These are phyloP conservation scores for Pythium angustatum DNA, from an alignment of 352 stramenopile species.

Conservation along the genomic window DNA sequence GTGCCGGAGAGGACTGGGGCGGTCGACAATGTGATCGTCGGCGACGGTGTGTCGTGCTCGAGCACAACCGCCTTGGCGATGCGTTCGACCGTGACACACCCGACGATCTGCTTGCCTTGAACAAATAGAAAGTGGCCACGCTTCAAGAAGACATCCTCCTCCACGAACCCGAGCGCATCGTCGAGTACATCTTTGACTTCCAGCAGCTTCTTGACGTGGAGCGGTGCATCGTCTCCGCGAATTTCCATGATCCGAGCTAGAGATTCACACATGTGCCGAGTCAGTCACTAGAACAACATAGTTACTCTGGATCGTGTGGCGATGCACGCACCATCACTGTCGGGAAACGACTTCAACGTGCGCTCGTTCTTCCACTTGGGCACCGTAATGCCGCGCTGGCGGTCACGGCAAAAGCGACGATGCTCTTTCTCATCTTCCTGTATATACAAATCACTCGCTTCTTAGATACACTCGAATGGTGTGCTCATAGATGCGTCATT, in stretches of 20 bases:
- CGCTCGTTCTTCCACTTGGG: slow-evolving; percentile 72
- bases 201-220: slow-evolving; percentile 71
- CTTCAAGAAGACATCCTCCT: slow-evolving; percentile 50
- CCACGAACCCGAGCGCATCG: slow-evolving; percentile 66
- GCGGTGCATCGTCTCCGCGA: slow-evolving; percentile 43
- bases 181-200: slow-evolving; percentile 74
- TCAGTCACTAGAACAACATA: no score
- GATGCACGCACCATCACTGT: slow-evolving; percentile 36
- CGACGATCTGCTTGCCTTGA: slow-evolving; percentile 55
- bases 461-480: no score
- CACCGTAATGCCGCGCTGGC: slow-evolving; percentile 48
- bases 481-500: no score
- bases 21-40: neutral
- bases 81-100: slow-evolving; percentile 57
- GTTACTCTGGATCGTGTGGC: neutral
- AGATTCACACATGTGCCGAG: no score
- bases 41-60: slow-evolving; percentile 10
- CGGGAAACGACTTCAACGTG: slow-evolving; percentile 43
- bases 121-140: slow-evolving; percentile 67
- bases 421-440: slow-evolving; percentile 78
- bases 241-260: slow-evolving; percentile 69
- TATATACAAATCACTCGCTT: neutral
- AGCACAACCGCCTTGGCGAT: slow-evolving; percentile 49
- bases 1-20: neutral
- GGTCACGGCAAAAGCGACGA: slow-evolving; percentile 51